Conservation (phyloP, 2,329 filamentous ascomycete species). For the Ophiosphaerella herpotricha region DNA sequence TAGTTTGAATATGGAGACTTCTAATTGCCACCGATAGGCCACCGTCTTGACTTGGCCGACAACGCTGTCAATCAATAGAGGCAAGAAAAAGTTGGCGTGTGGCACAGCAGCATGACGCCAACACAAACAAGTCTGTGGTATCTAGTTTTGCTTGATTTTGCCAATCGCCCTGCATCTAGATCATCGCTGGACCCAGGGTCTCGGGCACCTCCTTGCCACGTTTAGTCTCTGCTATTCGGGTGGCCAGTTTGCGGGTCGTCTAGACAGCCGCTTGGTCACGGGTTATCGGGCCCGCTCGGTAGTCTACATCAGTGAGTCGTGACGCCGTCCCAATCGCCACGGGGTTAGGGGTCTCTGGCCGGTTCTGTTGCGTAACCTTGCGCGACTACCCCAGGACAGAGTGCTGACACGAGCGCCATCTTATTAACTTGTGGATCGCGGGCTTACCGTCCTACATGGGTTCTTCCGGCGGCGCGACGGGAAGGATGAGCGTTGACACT, state of each 20-base stretch:
- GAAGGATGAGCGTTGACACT: conserved; percentile 38
- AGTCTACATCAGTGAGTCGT: too few relatives aligned
- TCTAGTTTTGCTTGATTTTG: too few relatives aligned
- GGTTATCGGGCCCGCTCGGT: not conserved
- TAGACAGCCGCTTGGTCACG: not conserved
- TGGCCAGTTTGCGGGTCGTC: not conserved
- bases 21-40: too few relatives aligned
- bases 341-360: not conserved
- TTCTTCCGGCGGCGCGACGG: conserved; percentile 31
- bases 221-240: not conserved
- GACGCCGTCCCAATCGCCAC: too few relatives aligned
- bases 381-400: conserved; percentile 29
- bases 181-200: not conserved
- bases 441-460: conserved; percentile 25
- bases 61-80: too few relatives aligned
- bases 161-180: too few relatives aligned
- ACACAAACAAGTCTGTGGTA: too few relatives aligned
- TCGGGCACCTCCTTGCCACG: not conserved
- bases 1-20: too few relatives aligned
- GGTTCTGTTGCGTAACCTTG: not conserved
- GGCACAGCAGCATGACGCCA: too few relatives aligned
- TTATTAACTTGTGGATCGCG: conserved; percentile 24
- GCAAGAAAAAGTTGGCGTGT: too few relatives aligned
- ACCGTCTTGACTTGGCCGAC: too few relatives aligned
- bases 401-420: conserved; percentile 29